A percentile compares a stretch with the other conserved stretches of the same genome.
phyloP scores from a whole-genome alignment of 1,284 basidiomycete genomes.

The Sphagnurus paluster region DNA sequence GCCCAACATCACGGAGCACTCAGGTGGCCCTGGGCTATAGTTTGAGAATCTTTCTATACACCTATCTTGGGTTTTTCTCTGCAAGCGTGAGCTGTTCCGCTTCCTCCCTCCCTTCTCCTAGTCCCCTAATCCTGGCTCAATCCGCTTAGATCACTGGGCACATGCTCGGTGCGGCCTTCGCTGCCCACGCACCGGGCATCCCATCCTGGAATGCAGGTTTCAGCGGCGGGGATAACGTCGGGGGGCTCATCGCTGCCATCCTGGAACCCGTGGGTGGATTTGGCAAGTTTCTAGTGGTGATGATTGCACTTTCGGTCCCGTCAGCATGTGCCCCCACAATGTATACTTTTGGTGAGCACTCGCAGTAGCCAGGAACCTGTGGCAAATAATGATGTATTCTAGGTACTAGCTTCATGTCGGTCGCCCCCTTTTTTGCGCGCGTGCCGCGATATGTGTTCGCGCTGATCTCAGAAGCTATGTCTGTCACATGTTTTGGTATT shows the following conservation, averaged over 20 bases:
- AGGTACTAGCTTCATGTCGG: constrained; percentile 70
- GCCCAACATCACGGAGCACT: background rate
- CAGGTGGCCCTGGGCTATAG: constrained; percentile 25
- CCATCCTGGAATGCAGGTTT: constrained; percentile 59
- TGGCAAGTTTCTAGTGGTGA: constrained; percentile 45
- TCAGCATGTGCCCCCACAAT: constrained; percentile 69
- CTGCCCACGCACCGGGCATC: constrained; percentile 55
- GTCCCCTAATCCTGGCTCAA: constrained; percentile 1
- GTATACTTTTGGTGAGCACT: constrained; percentile 61
- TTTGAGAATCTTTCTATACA: constrained; percentile 56
- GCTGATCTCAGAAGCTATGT: constrained; percentile 75
- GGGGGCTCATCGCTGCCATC: constrained; percentile 58
- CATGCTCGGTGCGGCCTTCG: constrained; percentile 64
- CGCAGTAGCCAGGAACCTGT: background rate
- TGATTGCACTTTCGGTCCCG: constrained; percentile 48
- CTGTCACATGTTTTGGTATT: constrained; percentile 19
- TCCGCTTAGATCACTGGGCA: constrained; percentile 51
- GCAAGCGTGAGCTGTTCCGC: constrained; percentile 44
- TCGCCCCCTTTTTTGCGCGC: constrained; percentile 51
- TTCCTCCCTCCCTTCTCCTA: background rate
- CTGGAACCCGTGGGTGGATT: constrained; percentile 53
- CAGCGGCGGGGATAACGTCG: constrained; percentile 52
- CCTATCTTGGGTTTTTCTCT: constrained; percentile 64
- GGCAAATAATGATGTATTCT: background rate
- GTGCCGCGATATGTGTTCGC: constrained; percentile 71